Conservation (phyloP, 768 basidiomycete species). For the Cyclocybe cylindracea region DNA sequence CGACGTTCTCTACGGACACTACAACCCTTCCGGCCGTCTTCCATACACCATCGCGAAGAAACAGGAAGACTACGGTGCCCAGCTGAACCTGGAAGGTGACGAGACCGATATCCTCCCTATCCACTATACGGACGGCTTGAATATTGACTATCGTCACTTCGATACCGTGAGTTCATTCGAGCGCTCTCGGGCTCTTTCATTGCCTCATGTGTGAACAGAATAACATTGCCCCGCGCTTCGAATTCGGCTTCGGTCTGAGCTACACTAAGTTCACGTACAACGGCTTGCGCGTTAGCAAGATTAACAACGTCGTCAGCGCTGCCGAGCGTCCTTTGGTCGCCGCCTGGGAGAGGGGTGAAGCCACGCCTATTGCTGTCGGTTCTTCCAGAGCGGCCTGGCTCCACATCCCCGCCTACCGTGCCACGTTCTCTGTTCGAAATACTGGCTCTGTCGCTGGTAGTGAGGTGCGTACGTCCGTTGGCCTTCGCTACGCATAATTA, state of each 20-base stretch:
- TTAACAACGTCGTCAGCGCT: constrained; percentile 39
- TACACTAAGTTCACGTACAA: constrained; percentile 84
- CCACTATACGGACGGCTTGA: constrained; percentile 60
- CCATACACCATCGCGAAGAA: constrained; percentile 77
- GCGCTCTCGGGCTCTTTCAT: background rate
- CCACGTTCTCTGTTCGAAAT: constrained; percentile 69
- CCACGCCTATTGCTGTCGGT: constrained; percentile 56
- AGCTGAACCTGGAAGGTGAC: constrained; percentile 39
- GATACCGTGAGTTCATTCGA: constrained; percentile 51
- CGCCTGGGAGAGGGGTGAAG: constrained; percentile 61
- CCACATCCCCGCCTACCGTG: constrained; percentile 62
- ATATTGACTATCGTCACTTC: constrained; percentile 75
- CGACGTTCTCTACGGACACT: constrained; percentile 70
- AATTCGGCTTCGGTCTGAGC: constrained; percentile 89
- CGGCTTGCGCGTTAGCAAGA: constrained; percentile 47
- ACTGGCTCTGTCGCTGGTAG: constrained; percentile 61
- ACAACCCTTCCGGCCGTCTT: constrained; percentile 68
- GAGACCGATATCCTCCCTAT: constrained; percentile 45
- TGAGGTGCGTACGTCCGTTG: constrained; percentile 45
- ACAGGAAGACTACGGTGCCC: constrained; percentile 57
- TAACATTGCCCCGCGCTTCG: constrained; percentile 77
- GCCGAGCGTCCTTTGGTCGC: constrained; percentile 34
- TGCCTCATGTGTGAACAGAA: constrained; percentile 33
- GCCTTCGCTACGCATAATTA: background rate
- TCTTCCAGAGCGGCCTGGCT: constrained; percentile 69